Evolutionary conservation across 177 flowering plant genomes (phyloP).

Genomic region (Tripterygium wilfordii): DNA sequence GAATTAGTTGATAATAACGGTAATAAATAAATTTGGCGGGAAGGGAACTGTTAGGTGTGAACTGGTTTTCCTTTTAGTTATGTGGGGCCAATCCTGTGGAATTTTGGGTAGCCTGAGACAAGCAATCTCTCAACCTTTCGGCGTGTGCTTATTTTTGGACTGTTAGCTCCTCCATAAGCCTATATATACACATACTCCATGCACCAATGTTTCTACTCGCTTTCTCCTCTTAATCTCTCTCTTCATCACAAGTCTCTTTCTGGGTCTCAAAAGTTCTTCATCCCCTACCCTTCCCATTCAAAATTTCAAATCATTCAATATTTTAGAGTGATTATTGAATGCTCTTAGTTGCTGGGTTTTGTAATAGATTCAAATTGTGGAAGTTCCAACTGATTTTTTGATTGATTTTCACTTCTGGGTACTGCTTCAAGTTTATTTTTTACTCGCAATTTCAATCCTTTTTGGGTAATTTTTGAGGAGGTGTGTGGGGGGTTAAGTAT

Average conservation of each 20-base stretch:
- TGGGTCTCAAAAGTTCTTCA: too few relatives aligned
- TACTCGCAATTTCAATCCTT: not conserved
- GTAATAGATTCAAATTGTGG: conserved; percentile 22
- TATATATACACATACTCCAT: too few relatives aligned
- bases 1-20: too few relatives aligned
- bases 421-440: not conserved
- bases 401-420: conserved; percentile 14
- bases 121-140: conserved; percentile 65
- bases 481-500: conserved; percentile 11
- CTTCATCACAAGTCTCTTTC: conserved; percentile 52
- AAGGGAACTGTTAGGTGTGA: conserved; percentile 34
- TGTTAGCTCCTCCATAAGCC: conserved; percentile 9
- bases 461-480: conserved; percentile 6
- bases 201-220: too few relatives aligned
- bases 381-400: conserved; percentile 14
- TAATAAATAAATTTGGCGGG: conserved; percentile 32
- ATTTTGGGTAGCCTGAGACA: conserved; percentile 50
- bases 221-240: conserved; percentile 1
- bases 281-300: too few relatives aligned
- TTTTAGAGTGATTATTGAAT: conserved; percentile 10
- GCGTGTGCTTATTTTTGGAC: conserved; percentile 31
- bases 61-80: conserved; percentile 13
- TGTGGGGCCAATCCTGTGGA: conserved; percentile 40
- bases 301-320: conserved; percentile 30
- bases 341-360: conserved; percentile 25